Base-by-base conservation (phyloP, 495 filamentous ascomycete species). In the Penicilliopsis zonata region DNA sequence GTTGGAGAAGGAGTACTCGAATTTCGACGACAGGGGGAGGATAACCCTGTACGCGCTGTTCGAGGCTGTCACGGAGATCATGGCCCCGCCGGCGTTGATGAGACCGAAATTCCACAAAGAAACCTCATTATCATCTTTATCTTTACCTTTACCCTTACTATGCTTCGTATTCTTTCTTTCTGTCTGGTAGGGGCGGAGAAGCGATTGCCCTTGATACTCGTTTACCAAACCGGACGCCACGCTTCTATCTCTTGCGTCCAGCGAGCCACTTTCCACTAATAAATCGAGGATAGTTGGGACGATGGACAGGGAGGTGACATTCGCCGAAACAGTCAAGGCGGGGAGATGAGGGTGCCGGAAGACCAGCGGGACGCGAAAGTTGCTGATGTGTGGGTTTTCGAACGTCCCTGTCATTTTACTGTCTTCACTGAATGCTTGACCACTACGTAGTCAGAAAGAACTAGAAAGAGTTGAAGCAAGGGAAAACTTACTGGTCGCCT, bases 281-380 rank as follows among this genome's bases (percentile, higher is more conserved):
- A 67, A 48, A 30, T 67, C 63, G 5, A 67, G 50, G 21, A 67
- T 56, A 12, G 61, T 67, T 1, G 63, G 61, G 21, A 67, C 33
- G 26, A 67, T 65, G 9, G 56, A 40, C 32, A 62, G 42, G 13
- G 61, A 52, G 0, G 61, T 62, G 19, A 53, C 53, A 31, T 61
- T 63, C 24, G 55, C 54, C 7, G 44, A 37, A 9, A 67, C 41
- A 28, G 62, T 42, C 19, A 65, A 48, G 5, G 49, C 51, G 1
- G 61, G 61, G 24, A 67, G 49, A 20, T 49, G 42, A 2, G 63
- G 61, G 40, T 67, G 61, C 12, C 53, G 50, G 41, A 67, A 61
- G 15, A 61, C 43, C 3, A 67, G 41, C 0, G 63, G 63, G 1
- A 67, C 61, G 30, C 51, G 49, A 40, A 59, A 57, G 41, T 63